phyloP scores from a whole-genome alignment of 805 yeast genomes.

The Ogataea haglerorum region DNA sequence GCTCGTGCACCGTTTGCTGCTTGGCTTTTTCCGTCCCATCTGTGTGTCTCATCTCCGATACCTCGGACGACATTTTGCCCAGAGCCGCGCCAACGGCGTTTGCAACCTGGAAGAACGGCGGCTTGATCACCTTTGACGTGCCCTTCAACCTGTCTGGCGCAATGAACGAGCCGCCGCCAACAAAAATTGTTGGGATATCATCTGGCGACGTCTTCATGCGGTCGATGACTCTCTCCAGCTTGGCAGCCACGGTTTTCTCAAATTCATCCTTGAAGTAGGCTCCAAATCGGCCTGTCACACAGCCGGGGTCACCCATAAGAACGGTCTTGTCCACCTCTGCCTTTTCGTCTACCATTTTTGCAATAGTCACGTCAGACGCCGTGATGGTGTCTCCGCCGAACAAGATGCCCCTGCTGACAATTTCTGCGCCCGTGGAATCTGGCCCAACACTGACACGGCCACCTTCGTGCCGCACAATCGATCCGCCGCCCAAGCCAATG shows the following conservation, averaged over 20 bases:
- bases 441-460: constrained; percentile 5
- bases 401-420: constrained; percentile 3
- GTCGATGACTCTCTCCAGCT: constrained; percentile 39
- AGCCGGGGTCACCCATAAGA: constrained; percentile 26
- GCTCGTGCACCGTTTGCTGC: constrained; percentile 17
- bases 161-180: constrained; percentile 49
- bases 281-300: constrained; percentile 4
- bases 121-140: constrained; percentile 39
- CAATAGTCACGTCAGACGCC: constrained; percentile 6
- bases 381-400: constrained; percentile 8
- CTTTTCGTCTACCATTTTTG: constrained; percentile 1
- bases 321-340: constrained; percentile 23
- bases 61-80: constrained; percentile 38
- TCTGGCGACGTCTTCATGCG: constrained; percentile 43
- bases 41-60: constrained; percentile 16
- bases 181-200: constrained; percentile 38
- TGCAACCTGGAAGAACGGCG: constrained; percentile 40
- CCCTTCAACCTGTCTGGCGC: constrained; percentile 36
- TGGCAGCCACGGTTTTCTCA: constrained; percentile 15
- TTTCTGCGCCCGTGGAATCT: constrained; percentile 7
- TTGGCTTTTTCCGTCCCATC: constrained; percentile 4
- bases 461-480: constrained; percentile 5
- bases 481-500: constrained; percentile 8
- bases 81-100: constrained; percentile 50
- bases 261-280: background rate